Evolutionary conservation across 2,329 filamentous ascomycete species (phyloP).

Genomic region (Aspergillus ochraceus): DNA sequence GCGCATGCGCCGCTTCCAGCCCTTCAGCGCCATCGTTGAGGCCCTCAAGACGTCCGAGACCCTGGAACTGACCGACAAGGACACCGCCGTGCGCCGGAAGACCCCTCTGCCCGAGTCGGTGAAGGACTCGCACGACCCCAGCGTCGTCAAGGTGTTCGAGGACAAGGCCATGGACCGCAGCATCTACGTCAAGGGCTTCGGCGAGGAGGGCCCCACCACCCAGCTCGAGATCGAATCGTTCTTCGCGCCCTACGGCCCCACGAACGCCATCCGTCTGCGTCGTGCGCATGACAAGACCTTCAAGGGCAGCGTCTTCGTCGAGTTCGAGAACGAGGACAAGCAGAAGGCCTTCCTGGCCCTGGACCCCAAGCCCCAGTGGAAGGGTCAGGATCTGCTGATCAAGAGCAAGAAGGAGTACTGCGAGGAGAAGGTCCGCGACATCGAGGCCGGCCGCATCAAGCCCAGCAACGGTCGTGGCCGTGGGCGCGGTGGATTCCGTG

Average conservation of each 20-base stretch:
- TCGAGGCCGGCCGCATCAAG: constrained; percentile 68
- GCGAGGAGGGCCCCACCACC: constrained; percentile 75
- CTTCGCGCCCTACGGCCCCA: constrained; percentile 76
- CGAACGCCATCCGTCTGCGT: constrained; percentile 83
- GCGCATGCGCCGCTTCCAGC: constrained; percentile 94
- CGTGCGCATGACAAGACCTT: constrained; percentile 71
- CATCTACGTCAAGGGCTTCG: constrained; percentile 94
- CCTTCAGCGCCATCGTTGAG: constrained; percentile 77
- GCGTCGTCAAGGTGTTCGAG: constrained; percentile 57
- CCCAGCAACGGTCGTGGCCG: constrained; percentile 48
- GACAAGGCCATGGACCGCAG: constrained; percentile 70
- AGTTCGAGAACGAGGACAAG: constrained; percentile 78
- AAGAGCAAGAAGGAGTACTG: constrained; percentile 89
- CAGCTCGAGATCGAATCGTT: constrained; percentile 95
- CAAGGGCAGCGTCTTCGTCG: constrained; percentile 96
- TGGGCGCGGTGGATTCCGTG: constrained; percentile 39
- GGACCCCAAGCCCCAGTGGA: constrained; percentile 80
- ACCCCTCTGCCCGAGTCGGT: constrained; percentile 59
- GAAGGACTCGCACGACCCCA: constrained; percentile 55
- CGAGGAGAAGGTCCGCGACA: constrained; percentile 71
- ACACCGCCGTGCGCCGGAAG: constrained; percentile 76
- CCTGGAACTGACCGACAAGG: constrained; percentile 71
- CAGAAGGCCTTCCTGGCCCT: constrained; percentile 77
- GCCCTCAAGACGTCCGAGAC: constrained; percentile 76
- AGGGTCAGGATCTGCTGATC: constrained; percentile 75